phyloP scores from a whole-genome alignment of 805 yeast species.

The Teunomyces kruisii region DNA sequence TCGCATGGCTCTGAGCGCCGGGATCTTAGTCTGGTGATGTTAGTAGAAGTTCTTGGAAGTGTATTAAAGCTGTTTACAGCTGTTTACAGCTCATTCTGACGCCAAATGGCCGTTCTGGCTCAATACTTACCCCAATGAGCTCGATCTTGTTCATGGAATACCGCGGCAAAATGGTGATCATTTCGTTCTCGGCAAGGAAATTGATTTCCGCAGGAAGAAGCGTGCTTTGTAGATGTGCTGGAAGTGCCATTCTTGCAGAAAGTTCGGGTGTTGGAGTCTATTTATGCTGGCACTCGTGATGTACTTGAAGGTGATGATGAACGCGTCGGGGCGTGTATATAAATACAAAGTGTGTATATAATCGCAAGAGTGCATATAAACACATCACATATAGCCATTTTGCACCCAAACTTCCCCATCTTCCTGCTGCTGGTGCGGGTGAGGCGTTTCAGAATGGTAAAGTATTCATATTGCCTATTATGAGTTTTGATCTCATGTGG shows the following conservation, averaged over 20 bases:
- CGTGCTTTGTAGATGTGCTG: constrained; percentile 50
- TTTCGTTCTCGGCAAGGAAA: constrained; percentile 81
- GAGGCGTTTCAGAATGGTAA: too few species aligned
- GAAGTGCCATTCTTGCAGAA: constrained; percentile 57
- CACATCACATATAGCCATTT: not conserved
- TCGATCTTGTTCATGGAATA: constrained; percentile 64
- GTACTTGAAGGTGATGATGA: not conserved
- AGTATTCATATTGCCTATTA: too few species aligned
- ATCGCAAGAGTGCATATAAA: not conserved
- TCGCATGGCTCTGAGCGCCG: constrained; percentile 64
- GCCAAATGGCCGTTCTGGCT: not conserved
- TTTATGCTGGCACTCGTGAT: not conserved
- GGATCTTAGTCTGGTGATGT: constrained; percentile 45
- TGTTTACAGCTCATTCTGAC: too few species aligned
- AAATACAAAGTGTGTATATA: not conserved
- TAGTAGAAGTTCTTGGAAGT: constrained; percentile 4
- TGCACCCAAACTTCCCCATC: not conserved
- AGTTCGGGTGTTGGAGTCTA: not conserved
- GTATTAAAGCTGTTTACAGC: too few species aligned
- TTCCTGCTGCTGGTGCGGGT: too few species aligned
- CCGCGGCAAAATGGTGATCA: constrained; percentile 73
- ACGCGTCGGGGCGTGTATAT: not conserved
- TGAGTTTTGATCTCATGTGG: too few species aligned
- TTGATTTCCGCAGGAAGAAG: constrained; percentile 77
- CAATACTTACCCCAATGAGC: constrained; percentile 56